Conservation (phyloP, 2,329 filamentous ascomycete species). For the Sporothrix dimorphospora region DNA sequence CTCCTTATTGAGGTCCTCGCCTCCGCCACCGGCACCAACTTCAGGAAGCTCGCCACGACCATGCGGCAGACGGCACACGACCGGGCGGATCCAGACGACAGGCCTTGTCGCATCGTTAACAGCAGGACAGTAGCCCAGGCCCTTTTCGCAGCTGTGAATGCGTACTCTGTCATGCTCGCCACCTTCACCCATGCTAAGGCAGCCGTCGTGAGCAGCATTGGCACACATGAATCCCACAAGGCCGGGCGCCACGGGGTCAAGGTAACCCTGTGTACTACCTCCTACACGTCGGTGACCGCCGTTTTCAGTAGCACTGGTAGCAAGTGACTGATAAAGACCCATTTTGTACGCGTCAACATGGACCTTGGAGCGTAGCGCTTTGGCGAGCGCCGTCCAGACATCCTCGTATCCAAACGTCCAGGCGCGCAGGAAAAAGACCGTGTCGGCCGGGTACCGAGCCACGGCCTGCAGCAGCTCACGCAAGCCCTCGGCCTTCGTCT, state of each 20-base stretch:
- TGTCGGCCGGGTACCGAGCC: conserved; percentile 68
- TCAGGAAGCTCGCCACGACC: conserved; percentile 68
- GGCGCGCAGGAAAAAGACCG: conserved; percentile 79
- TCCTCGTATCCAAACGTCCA: conserved; percentile 94
- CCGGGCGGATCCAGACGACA: conserved; percentile 76
- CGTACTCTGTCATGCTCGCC: conserved; percentile 47
- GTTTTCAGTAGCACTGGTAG: conserved; percentile 30
- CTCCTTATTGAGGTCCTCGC: conserved; percentile 70
- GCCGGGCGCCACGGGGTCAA: conserved; percentile 63
- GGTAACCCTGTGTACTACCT: conserved; percentile 46
- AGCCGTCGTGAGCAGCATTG: conserved; percentile 70
- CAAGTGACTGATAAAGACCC: conserved; percentile 66
- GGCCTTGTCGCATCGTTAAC: conserved; percentile 46
- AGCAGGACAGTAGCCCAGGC: conserved; percentile 58
- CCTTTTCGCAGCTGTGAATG: conserved; percentile 85
- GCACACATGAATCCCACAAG: conserved; percentile 76
- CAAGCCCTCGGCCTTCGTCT: conserved; percentile 73
- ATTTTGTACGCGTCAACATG: conserved; percentile 85
- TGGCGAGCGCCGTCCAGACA: conserved; percentile 81
- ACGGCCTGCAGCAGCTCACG: conserved; percentile 73
- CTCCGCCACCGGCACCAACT: conserved; percentile 76
- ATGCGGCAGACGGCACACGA: conserved; percentile 66
- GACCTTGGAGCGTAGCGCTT: conserved; percentile 67
- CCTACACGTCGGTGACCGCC: conserved; percentile 40
- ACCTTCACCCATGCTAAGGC: conserved; percentile 64